Evolutionary conservation across 352 stramenopile species (phyloP).

Genomic region (Pilasporangium apinafurcum): DNA sequence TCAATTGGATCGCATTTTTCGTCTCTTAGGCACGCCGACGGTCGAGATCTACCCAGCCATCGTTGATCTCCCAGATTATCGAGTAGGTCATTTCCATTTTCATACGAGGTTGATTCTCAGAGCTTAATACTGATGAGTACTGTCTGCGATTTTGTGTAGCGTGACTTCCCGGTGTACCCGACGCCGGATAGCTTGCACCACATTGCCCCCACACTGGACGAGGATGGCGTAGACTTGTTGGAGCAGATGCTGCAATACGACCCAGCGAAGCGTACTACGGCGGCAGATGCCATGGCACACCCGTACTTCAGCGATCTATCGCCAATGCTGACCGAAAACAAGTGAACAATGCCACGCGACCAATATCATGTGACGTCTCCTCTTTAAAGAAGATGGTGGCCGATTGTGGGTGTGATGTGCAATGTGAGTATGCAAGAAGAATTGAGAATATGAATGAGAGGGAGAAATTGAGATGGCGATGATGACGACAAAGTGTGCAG

Average conservation of each 20-base stretch:
- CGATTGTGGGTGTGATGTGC: too few relatives aligned
- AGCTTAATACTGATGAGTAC: constrained; percentile 1
- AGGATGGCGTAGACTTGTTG: constrained; percentile 90
- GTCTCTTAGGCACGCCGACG: constrained; percentile 93
- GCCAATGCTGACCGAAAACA: constrained; percentile 56
- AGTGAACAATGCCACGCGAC: too few relatives aligned
- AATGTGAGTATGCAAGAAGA: too few relatives aligned
- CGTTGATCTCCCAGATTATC: constrained; percentile 96
- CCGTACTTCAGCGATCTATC: constrained; percentile 95
- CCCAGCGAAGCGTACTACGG: constrained; percentile 89
- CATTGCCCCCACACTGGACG: constrained; percentile 89
- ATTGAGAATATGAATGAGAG: too few relatives aligned
- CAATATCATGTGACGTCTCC: too few relatives aligned
- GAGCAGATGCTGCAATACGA: constrained; percentile 88
- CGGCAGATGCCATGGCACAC: constrained; percentile 94
- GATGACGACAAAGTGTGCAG: too few relatives aligned
- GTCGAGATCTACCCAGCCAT: constrained; percentile 94
- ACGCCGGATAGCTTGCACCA: constrained; percentile 81
- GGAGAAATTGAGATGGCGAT: too few relatives aligned
- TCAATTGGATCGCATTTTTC: constrained; percentile 98
- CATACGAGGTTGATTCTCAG: not conserved
- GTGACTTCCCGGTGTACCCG: constrained; percentile 90
- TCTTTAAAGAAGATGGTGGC: too few relatives aligned
- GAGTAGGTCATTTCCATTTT: constrained; percentile 38
- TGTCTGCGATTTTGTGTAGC: constrained; percentile 21